These are phyloP conservation scores for Aureobasidium sp. DNA, from an alignment of 2,329 filamentous ascomycete genomes.

Conservation along the genomic window DNA sequence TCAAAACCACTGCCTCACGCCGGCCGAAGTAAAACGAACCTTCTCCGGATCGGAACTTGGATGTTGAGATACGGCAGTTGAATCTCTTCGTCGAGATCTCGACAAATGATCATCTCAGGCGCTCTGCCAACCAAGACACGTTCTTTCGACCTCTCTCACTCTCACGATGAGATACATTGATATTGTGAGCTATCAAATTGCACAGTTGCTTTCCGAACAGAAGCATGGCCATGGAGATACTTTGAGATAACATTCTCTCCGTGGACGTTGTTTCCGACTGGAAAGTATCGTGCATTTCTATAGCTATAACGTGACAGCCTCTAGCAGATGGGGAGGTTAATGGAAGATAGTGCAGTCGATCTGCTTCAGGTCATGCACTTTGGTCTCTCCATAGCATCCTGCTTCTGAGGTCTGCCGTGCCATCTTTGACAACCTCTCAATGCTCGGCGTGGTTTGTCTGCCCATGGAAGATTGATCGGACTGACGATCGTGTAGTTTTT, in stretches of 20 bases:
- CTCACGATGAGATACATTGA: no score
- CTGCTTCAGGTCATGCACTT: not conserved
- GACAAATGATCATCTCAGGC: no score
- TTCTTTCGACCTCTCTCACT: no score
- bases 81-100: not conserved
- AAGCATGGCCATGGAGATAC: not conserved
- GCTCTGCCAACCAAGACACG: no score
- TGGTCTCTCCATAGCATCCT: not conserved
- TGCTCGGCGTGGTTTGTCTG: no score
- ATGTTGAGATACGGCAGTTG: not conserved
- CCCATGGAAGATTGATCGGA: no score
- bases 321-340: not conserved
- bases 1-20: not conserved
- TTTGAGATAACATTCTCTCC: not conserved
- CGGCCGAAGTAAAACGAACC: no score
- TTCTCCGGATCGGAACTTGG: not conserved
- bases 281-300: not conserved
- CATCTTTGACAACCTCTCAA: no score
- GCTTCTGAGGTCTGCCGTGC: no score
- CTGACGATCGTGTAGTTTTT: no score
- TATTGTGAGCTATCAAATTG: no score
- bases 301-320: not conserved
- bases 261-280: not conserved
- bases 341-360: not conserved
- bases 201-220: not conserved